Conservation (phyloP, 23 red algal genomes). For the Cyanidiococcus yangmingshanensis region DNA sequence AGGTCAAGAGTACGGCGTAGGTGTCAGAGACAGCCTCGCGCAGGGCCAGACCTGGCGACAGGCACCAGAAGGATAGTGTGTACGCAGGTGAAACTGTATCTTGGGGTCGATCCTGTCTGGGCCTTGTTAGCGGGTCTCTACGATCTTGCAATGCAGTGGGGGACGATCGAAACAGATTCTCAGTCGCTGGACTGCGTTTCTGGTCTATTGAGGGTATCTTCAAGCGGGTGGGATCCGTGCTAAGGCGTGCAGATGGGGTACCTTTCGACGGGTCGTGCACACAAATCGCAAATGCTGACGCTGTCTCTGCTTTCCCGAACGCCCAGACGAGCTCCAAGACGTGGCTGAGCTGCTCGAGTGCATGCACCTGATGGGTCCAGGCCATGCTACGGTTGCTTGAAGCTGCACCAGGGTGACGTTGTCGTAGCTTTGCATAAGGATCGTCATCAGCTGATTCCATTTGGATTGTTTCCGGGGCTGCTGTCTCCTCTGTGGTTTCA, state of each 20-base stretch:
- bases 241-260: background rate
- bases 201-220: background rate
- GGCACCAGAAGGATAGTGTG: constrained; percentile 88
- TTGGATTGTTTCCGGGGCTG: background rate
- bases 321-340: background rate
- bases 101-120: constrained; percentile 27
- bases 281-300: background rate
- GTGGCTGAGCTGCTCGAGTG: background rate
- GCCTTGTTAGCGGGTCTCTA: no score
- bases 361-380: background rate
- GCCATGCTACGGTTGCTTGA: background rate
- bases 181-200: background rate
- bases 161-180: background rate
- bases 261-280: background rate
- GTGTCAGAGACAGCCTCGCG: constrained; percentile 28
- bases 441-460: background rate
- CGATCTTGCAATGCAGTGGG: constrained; percentile 14
- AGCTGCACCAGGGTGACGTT: background rate
- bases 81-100: constrained; percentile 14
- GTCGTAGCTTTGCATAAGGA: background rate
- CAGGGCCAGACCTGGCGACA: constrained; percentile 62
- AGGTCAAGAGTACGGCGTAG: constrained; percentile 73
- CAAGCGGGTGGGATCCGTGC: background rate
- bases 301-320: background rate
- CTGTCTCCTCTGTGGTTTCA: background rate